Conservation (phyloP, 2,329 filamentous ascomycete species). For the Nothophoma quercina region DNA sequence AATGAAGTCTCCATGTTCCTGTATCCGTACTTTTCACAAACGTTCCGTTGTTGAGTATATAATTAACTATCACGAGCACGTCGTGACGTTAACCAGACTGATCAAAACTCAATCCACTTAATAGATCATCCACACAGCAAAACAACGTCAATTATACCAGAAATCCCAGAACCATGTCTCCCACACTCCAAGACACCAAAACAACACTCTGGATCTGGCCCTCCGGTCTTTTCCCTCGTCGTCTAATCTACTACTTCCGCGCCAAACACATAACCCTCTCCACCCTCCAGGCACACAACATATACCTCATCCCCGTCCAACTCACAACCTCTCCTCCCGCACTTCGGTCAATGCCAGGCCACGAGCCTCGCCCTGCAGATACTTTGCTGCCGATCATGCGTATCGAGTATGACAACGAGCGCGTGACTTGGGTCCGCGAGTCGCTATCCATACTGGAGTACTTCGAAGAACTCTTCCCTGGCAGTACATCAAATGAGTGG, state of each 20-base stretch:
- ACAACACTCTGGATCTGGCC: constrained; percentile 34
- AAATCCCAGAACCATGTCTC: background rate
- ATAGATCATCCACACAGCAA: no score
- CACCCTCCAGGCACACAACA: constrained; percentile 19
- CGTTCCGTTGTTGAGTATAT: no score
- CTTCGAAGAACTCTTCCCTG: constrained; percentile 20
- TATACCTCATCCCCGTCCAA: constrained; percentile 23
- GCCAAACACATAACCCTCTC: constrained; percentile 22
- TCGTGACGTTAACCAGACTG: no score
- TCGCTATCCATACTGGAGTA: constrained; percentile 20
- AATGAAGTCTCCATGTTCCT: no score
- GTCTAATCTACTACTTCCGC: constrained; percentile 28
- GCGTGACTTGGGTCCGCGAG: constrained; percentile 18
- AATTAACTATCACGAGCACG: no score
- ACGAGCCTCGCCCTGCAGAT: constrained; percentile 16
- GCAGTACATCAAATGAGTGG: constrained; percentile 2
- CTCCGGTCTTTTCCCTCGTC: constrained; percentile 29
- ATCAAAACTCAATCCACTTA: no score
- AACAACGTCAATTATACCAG: no score
- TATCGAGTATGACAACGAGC: constrained; percentile 9
- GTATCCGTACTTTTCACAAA: no score
- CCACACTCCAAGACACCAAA: background rate
- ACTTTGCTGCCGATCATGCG: constrained; percentile 21
- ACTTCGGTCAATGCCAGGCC: constrained; percentile 7
- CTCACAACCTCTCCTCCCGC: constrained; percentile 5